Conservation (phyloP, 306 rosid genomes). For the Fragaria nilgerrensis region DNA sequence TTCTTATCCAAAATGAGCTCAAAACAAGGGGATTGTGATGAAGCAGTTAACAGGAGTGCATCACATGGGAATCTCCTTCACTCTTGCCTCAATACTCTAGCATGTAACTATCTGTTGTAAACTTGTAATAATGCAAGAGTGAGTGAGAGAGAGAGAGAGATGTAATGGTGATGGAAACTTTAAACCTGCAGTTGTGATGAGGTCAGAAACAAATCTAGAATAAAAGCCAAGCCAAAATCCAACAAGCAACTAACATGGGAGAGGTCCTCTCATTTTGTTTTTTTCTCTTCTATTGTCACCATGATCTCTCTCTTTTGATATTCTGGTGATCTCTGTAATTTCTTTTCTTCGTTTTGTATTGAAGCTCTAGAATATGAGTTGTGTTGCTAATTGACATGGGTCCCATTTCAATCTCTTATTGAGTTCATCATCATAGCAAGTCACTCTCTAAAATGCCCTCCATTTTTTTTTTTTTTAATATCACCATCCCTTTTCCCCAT, state of each 20-base stretch:
- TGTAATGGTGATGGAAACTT: not conserved
- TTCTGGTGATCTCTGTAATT: not conserved
- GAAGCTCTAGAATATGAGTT: not conserved
- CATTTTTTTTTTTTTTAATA: not conserved
- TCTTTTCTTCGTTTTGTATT: not conserved
- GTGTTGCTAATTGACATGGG: constrained; percentile 3
- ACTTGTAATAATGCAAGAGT: constrained; percentile 16
- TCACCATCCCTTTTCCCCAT: too few relatives aligned
- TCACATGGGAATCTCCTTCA: constrained; percentile 48
- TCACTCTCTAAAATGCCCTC: constrained; percentile 46
- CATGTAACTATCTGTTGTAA: constrained; percentile 22
- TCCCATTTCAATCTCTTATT: constrained; percentile 12
- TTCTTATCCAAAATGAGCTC: constrained; percentile 29
- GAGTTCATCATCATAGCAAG: constrained; percentile 25
- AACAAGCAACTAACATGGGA: constrained; percentile 19
- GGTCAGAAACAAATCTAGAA: constrained; percentile 33
- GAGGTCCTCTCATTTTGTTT: constrained; percentile 6
- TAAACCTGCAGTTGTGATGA: constrained; percentile 19
- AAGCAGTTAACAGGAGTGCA: constrained; percentile 16
- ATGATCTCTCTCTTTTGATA: not conserved
- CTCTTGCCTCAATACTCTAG: constrained; percentile 24
- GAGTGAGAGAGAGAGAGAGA: constrained; percentile 2
- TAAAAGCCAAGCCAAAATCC: constrained; percentile 27
- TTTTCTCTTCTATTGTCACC: constrained; percentile 8
- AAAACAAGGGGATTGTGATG: constrained; percentile 28